These are phyloP conservation scores for Epichloe brachyelytri DNA, from an alignment of 2,329 filamentous ascomycete genomes.

Conservation along the genomic window DNA sequence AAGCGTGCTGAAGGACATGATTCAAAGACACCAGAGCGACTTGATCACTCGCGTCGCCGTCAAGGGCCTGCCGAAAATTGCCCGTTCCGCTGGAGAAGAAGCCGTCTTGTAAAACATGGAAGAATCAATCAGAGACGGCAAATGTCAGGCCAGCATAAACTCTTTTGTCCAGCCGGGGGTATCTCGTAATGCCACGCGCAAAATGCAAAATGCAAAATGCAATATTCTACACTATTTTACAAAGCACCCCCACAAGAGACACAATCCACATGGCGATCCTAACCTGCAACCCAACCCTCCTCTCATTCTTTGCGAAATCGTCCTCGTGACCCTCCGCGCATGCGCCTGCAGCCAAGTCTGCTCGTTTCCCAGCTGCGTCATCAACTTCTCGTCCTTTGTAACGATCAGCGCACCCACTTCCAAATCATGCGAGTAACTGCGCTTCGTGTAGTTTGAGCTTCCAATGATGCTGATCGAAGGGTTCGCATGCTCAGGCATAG, in stretches of 20 bases:
- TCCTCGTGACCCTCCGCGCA: conserved; percentile 56
- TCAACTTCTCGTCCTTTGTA: conserved; percentile 61
- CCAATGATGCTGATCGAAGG: conserved; percentile 77
- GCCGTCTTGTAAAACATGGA: background rate
- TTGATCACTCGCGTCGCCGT: conserved; percentile 36
- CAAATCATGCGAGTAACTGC: conserved; percentile 83
- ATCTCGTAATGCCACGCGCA: conserved; percentile 1
- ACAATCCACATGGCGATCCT: conserved; percentile 91
- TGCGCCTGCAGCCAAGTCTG: conserved; percentile 68
- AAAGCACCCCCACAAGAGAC: conserved; percentile 76
- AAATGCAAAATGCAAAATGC: conserved; percentile 6
- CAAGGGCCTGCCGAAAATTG: conserved; percentile 23
- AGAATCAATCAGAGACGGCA: too few relatives aligned
- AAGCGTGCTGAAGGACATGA: conserved; percentile 60
- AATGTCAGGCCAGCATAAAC: background rate
- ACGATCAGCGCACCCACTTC: conserved; percentile 82
- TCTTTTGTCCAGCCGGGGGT: background rate
- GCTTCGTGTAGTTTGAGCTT: conserved; percentile 89
- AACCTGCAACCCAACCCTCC: conserved; percentile 76
- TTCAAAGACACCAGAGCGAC: conserved; percentile 60
- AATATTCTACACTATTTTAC: conserved; percentile 25
- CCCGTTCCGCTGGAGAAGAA: conserved; percentile 19
- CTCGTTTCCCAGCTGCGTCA: conserved; percentile 63
- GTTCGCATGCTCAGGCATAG: conserved; percentile 48
- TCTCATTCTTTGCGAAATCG: conserved; percentile 69